phyloP scores from a whole-genome alignment of 176 grass and related monocot species.

The Thinopyrum elongatum region DNA sequence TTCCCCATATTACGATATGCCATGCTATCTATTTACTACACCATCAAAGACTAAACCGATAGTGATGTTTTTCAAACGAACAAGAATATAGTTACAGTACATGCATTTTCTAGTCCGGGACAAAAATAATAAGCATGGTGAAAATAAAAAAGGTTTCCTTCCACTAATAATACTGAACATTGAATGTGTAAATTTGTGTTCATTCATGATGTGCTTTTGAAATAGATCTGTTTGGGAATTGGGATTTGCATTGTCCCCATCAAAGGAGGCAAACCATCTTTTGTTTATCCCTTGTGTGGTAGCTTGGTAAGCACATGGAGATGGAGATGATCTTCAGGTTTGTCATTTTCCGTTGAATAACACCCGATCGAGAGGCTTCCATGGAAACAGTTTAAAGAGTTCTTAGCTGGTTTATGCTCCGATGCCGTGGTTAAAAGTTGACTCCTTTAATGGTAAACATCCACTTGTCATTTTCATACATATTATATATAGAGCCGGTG shows the following conservation, averaged over 20 bases:
- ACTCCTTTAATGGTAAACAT: conserved; percentile 36
- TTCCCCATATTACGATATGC: too few species aligned
- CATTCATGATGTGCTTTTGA: not conserved
- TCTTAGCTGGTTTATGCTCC: conserved; percentile 35
- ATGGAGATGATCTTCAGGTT: not conserved
- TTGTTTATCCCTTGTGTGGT: not conserved
- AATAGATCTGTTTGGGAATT: not conserved
- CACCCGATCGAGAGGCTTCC: conserved; percentile 16
- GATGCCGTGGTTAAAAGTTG: conserved; percentile 30
- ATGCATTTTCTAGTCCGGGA: not conserved
- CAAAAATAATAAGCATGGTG: too few species aligned
- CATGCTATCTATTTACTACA: not conserved
- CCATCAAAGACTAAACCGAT: not conserved
- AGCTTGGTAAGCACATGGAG: not conserved
- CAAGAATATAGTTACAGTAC: not conserved
- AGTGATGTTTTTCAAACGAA: not conserved
- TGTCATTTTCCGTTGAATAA: conserved; percentile 34
- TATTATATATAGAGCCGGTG: conserved; percentile 43
- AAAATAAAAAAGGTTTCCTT: too few species aligned
- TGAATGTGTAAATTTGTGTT: not conserved
- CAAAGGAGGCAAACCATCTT: not conserved
- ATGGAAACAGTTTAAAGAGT: conserved; percentile 27
- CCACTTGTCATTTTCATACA: conserved; percentile 27
- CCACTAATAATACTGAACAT: too few species aligned
- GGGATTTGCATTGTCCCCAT: not conserved